These are phyloP conservation scores for Amphibolis antarctica DNA, from an alignment of 106 monocot species.

Conservation along the genomic window DNA sequence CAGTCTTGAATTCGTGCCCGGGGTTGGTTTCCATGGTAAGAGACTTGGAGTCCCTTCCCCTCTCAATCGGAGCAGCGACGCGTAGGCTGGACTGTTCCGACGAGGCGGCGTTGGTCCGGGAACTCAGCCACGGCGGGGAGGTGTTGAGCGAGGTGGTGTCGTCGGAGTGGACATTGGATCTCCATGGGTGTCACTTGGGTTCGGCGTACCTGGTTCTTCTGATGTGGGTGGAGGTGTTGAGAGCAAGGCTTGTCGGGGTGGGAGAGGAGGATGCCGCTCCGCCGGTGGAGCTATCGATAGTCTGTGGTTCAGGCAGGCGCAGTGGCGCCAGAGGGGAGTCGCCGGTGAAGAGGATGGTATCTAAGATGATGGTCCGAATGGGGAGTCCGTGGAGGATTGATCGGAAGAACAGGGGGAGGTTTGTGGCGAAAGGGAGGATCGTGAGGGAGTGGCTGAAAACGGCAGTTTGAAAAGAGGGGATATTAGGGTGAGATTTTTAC, in stretches of 20 bases:
- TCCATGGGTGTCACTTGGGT: constrained; percentile 64
- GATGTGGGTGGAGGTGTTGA: constrained; percentile 54
- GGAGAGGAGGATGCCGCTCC: constrained; percentile 2
- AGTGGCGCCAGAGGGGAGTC: constrained; percentile 48
- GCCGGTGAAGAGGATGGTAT: constrained; percentile 46
- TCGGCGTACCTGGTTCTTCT: constrained; percentile 52
- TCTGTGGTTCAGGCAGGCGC: constrained; percentile 66
- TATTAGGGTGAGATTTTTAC: too few species aligned
- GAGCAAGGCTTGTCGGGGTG: constrained; percentile 4
- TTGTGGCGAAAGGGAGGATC: constrained; percentile 43
- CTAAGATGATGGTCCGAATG: constrained; percentile 34
- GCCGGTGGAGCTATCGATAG: constrained; percentile 33
- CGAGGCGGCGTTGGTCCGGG: constrained; percentile 32
- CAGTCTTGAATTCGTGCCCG: constrained; percentile 33
- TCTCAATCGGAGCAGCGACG: constrained; percentile 24
- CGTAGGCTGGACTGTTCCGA: constrained; percentile 8
- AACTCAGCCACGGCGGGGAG: constrained; percentile 28
- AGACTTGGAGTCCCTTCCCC: constrained; percentile 21
- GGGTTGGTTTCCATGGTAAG: constrained; percentile 20
- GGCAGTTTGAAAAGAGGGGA: too few species aligned
- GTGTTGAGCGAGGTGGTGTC: constrained; percentile 35
- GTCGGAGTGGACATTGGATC: constrained; percentile 55
- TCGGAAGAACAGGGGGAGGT: constrained; percentile 62
- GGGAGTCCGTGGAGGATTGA: constrained; percentile 55
- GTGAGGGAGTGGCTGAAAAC: constrained; percentile 66